Conservation (phyloP, 2,329 filamentous ascomycete genomes). For the Polychaeton citri region DNA sequence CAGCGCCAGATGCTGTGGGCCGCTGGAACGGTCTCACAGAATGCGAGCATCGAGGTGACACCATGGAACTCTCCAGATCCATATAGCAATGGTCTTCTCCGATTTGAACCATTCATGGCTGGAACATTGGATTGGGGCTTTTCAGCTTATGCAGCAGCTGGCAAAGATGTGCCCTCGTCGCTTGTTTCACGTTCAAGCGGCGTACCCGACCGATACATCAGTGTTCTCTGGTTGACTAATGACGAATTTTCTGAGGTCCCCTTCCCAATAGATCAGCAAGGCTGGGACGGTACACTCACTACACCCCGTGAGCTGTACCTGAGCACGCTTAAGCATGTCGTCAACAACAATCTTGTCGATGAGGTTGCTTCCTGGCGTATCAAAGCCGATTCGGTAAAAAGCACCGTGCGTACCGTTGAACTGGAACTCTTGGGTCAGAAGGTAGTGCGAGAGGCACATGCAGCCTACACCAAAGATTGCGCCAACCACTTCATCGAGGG, state of each 20-base stretch:
- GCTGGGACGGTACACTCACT: conserved; percentile 31
- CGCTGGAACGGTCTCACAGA: conserved; percentile 21
- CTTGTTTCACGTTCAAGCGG: conserved; percentile 25
- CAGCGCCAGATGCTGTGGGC: conserved; percentile 32
- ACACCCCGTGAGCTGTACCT: conserved; percentile 31
- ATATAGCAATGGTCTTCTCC: conserved; percentile 9
- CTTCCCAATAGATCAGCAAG: conserved; percentile 29
- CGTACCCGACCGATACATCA: conserved; percentile 29
- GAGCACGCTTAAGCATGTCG: conserved; percentile 26
- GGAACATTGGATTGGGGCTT: conserved; percentile 29
- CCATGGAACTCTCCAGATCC: conserved; percentile 1
- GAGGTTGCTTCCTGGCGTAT: conserved; percentile 30
- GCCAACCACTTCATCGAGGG: conserved; percentile 9
- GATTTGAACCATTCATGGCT: conserved; percentile 29
- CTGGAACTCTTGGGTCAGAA: conserved; percentile 26
- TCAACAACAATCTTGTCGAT: conserved; percentile 26
- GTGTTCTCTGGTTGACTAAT: conserved; percentile 32
- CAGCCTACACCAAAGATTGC: conserved; percentile 19
- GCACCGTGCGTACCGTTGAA: conserved; percentile 17
- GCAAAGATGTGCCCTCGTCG: conserved; percentile 28
- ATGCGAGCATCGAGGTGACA: background rate
- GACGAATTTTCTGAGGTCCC: conserved; percentile 26
- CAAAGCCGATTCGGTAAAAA: conserved; percentile 14
- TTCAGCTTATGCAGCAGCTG: conserved; percentile 31
- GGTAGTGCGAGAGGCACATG: conserved; percentile 25